Conservation (phyloP, 352 stramenopile genomes). For the Detonula confervacea region DNA sequence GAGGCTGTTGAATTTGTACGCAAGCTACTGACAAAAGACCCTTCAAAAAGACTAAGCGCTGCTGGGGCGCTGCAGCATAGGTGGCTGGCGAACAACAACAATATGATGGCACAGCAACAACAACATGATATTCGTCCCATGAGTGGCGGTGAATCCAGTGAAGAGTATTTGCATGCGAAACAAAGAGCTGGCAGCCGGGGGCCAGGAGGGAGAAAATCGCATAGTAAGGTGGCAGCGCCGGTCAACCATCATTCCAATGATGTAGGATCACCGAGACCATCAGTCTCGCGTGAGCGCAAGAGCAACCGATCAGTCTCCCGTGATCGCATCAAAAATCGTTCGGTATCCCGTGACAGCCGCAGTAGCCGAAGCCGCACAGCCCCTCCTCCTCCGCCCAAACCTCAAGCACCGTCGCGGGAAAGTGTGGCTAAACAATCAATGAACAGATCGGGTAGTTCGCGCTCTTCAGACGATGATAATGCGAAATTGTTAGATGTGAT, state of each 20-base stretch:
- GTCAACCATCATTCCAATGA: background rate
- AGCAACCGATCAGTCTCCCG: constrained; percentile 16
- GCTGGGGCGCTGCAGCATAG: constrained; percentile 35
- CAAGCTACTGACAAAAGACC: constrained; percentile 91
- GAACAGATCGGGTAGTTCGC: constrained; percentile 3
- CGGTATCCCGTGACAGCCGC: background rate
- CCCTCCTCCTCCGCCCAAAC: constrained; percentile 39
- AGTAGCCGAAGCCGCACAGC: background rate
- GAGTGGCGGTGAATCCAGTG: constrained; percentile 7
- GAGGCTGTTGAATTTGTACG: constrained; percentile 92
- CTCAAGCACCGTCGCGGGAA: constrained; percentile 8
- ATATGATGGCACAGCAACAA: constrained; percentile 6
- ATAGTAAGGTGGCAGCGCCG: background rate
- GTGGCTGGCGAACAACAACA: constrained; percentile 32
- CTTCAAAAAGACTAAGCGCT: constrained; percentile 89
- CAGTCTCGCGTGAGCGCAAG: constrained; percentile 8
- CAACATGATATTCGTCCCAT: background rate
- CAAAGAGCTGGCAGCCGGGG: constrained; percentile 5
- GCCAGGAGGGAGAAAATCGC: constrained; percentile 8
- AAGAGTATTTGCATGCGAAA: constrained; percentile 9
- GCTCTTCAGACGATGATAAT: constrained; percentile 52
- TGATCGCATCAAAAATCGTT: constrained; percentile 14
- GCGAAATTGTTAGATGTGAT: constrained; percentile 60
- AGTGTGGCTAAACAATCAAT: background rate
- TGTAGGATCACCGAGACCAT: background rate